These are phyloP conservation scores for Oemleria cerasiformis DNA, from an alignment of 306 rosid genomes.

Conservation along the genomic window DNA sequence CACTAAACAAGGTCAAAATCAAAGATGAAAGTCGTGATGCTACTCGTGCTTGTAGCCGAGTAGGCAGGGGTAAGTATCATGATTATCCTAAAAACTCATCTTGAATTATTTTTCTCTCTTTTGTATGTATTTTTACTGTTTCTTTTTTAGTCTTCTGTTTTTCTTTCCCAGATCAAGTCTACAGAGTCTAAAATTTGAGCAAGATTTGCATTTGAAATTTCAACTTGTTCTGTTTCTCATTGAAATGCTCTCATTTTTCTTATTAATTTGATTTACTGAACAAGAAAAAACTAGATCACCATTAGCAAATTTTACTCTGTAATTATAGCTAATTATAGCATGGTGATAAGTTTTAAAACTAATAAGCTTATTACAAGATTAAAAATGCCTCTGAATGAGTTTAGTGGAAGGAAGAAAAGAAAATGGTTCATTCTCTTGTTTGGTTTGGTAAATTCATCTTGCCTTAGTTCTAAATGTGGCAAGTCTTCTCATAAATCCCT, in stretches of 20 bases:
- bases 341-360: not conserved
- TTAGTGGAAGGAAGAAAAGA: not conserved
- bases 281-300: not conserved
- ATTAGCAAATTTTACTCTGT: not conserved
- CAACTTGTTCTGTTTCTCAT: not conserved
- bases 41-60: conserved; percentile 46
- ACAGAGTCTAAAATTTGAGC: not conserved
- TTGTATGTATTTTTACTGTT: not conserved
- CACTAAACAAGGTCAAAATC: conserved; percentile 49
- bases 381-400: not conserved
- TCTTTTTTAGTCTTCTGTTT: conserved; percentile 3
- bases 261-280: not conserved
- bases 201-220: not conserved
- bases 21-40: conserved; percentile 52
- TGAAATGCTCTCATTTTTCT: not conserved
- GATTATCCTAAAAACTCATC: not conserved
- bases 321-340: not conserved
- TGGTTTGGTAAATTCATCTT: conserved; percentile 4
- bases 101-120: not conserved
- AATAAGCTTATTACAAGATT: not conserved
- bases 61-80: conserved; percentile 58
- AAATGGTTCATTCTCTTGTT: not conserved
- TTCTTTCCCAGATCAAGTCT: conserved; percentile 16
- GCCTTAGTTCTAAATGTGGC: not conserved
- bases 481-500: not conserved